phyloP scores from a whole-genome alignment of 108 stramenopile species.

The Cyclotella baltica region DNA sequence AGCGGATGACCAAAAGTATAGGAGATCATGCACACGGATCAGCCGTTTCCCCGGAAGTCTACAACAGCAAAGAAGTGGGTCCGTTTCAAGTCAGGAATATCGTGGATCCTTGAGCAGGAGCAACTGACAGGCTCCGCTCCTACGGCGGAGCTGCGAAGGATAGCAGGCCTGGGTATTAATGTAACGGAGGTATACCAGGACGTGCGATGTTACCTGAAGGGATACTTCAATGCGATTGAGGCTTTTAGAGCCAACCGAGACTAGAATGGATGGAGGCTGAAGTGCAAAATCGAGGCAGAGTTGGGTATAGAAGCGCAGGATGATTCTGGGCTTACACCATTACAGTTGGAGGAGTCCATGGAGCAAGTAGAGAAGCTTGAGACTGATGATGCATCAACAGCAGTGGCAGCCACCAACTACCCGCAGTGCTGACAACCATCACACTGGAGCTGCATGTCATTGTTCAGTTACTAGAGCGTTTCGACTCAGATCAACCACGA shows the following conservation, averaged over 20 bases:
- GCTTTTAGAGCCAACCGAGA: not conserved
- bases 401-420: not conserved
- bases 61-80: slow-evolving; percentile 21
- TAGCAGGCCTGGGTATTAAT: slow-evolving; percentile 12
- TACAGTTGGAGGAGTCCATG: not conserved
- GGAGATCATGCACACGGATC: not conserved
- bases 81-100: not conserved
- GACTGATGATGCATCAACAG: not conserved
- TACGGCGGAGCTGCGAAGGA: not conserved
- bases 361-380: not conserved
- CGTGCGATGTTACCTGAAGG: slow-evolving; percentile 4
- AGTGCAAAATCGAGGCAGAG: not conserved
- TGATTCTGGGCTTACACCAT: not conserved
- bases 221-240: slow-evolving; percentile 17
- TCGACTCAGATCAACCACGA: not conserved
- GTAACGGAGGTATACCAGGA: slow-evolving; percentile 2
- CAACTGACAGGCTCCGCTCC: not conserved
- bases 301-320: not conserved
- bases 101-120: not conserved
- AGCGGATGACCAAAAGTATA: not conserved
- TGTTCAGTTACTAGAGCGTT: not conserved
- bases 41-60: slow-evolving; percentile 1
- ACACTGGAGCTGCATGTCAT: not conserved
- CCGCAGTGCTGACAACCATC: not conserved
- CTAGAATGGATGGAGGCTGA: slow-evolving; percentile 9